Base-by-base conservation (phyloP, 2,329 filamentous ascomycete species). In the Colletotrichum karsti region DNA sequence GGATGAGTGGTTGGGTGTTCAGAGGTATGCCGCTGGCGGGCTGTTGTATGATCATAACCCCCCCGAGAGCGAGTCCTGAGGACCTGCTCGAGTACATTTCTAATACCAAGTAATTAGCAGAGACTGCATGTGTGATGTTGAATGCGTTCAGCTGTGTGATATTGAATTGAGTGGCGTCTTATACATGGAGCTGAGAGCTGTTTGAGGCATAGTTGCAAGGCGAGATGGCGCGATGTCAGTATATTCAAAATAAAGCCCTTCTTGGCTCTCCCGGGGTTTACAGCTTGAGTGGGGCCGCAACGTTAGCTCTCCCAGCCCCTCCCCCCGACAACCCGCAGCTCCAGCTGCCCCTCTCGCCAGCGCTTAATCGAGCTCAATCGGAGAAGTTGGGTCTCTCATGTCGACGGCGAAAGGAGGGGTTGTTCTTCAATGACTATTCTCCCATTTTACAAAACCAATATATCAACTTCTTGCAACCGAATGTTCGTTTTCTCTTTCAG, bases 41-140 rank as follows among this genome's bases (percentile, higher is more conserved):
- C 60, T 58, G 30, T 54, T 35, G 33, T 58, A 48, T 46, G 35
- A 56, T 55, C 53, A 67, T 64, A 64, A 35, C 44, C 44, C 30
- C 44, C 24, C 5, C 12, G 20, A 58, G 42, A 48, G 56, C 35
- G 41, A 22, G 64, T 58, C 64, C 54, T 58, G 60, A 67, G 12
- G 64, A 46, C 42, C 53, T 28, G 64, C 60, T 67, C 60, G 30
- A 51, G 53, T 67, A 64, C 39, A 53, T 20, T 50, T 64, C 28
- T 53, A 64, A 46, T 57, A 37, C 30, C n/a, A 58, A 28, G 20
- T 33, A 35, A 54, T 28, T 5, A n/a, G 15, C 10, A 10, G 48
- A 46, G 18, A 33, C 10, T 30, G 18, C 15, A 22, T 26, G 33
- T 55, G 35, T 41, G 35, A 18, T 55, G 18, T 24, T 12, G 20